phyloP scores from a whole-genome alignment of 75 land plant genomes.

The Gnetum montanum region DNA sequence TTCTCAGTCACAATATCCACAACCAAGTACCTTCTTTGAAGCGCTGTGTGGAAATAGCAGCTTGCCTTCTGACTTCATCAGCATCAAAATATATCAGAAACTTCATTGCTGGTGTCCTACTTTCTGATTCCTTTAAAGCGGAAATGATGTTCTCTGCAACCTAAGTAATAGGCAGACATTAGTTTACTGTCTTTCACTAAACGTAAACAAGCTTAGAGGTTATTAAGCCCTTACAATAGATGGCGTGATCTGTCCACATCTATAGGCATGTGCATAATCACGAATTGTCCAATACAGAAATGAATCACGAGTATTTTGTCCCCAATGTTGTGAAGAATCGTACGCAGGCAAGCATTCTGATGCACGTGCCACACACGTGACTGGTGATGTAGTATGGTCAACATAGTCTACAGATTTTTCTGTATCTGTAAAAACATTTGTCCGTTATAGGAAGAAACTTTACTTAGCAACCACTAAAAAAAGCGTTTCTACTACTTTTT shows the following conservation, averaged over 20 bases:
- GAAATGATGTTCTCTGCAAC: constrained; percentile 78
- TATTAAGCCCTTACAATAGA: constrained; percentile 55
- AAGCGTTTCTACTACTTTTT: not conserved
- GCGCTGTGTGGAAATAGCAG: constrained; percentile 73
- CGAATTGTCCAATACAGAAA: constrained; percentile 83
- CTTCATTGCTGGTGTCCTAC: constrained; percentile 32
- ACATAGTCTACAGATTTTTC: constrained; percentile 35
- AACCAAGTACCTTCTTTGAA: constrained; percentile 60
- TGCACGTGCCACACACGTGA: constrained; percentile 35
- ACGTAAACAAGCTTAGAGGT: not conserved
- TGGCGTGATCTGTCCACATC: constrained; percentile 44
- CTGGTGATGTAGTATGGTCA: constrained; percentile 36
- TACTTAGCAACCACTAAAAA: not conserved
- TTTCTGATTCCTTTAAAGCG: constrained; percentile 50
- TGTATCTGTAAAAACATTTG: constrained; percentile 20
- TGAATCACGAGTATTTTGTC: constrained; percentile 2
- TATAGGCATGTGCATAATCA: constrained; percentile 91
- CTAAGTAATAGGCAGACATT: constrained; percentile 30
- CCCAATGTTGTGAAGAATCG: constrained; percentile 18
- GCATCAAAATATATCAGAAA: constrained; percentile 52
- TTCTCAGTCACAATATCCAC: not conserved
- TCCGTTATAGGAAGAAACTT: not conserved
- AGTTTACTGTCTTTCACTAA: too few relatives aligned
- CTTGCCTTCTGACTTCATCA: constrained; percentile 72
- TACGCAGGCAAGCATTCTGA: constrained; percentile 49